phyloP scores from a whole-genome alignment of 148 eudicot species.

The Camellia lanceoleosa region DNA sequence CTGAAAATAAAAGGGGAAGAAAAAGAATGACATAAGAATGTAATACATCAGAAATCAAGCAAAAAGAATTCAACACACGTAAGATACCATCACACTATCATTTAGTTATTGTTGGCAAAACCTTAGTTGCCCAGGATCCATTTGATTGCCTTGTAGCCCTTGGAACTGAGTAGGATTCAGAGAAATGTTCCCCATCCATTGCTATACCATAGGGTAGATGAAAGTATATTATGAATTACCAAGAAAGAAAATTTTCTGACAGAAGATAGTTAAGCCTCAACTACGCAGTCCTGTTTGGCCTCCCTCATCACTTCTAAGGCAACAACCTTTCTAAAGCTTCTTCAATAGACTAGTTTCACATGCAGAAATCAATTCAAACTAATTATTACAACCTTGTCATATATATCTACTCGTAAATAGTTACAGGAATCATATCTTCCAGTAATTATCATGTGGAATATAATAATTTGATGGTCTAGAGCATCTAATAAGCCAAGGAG shows the following conservation, averaged over 20 bases:
- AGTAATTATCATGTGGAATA: constrained; percentile 3
- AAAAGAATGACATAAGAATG: background rate
- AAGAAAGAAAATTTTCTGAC: background rate
- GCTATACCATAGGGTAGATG: background rate
- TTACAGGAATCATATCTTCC: background rate
- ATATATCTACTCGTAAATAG: background rate
- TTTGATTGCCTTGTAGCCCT: background rate
- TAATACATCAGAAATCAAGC: background rate
- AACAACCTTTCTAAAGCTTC: constrained; percentile 5
- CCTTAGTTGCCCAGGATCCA: background rate
- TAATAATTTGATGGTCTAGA: background rate
- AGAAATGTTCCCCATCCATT: background rate
- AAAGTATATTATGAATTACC: background rate
- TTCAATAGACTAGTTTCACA: background rate
- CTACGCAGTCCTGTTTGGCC: background rate
- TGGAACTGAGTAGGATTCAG: background rate
- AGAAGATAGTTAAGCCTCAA: background rate
- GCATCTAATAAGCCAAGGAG: background rate
- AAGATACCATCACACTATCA: background rate
- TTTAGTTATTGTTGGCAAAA: too few species aligned
- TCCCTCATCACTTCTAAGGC: background rate
- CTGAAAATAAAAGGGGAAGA: background rate
- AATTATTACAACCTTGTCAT: background rate
- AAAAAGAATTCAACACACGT: background rate
- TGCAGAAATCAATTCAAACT: background rate